These are phyloP conservation scores for Durio zibethinus DNA, from an alignment of 345 rosid species.

Conservation along the genomic window DNA sequence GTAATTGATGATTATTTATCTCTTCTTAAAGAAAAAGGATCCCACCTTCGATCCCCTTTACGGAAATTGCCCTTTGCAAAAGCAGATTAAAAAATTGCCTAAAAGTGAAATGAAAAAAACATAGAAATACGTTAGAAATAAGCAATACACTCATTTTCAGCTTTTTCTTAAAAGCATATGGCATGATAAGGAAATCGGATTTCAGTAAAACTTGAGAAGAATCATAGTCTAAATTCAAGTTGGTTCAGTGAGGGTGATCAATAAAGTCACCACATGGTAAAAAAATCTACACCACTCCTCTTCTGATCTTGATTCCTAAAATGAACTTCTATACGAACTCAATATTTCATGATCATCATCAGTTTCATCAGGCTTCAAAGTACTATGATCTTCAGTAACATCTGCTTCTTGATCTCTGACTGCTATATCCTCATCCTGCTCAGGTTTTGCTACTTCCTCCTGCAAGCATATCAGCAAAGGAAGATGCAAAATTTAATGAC, in stretches of 20 bases:
- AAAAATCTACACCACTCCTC: not conserved
- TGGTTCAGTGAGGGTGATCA: too few species aligned
- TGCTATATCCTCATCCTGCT: constrained; percentile 21
- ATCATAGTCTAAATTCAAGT: too few species aligned
- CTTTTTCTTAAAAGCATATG: too few species aligned
- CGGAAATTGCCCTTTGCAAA: not conserved
- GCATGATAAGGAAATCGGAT: too few species aligned
- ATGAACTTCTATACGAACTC: constrained; percentile 29
- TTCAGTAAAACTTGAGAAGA: too few species aligned
- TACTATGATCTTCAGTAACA: constrained; percentile 26
- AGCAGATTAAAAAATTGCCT: not conserved
- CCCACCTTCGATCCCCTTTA: too few species aligned
- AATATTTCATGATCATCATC: constrained; percentile 26
- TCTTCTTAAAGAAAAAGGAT: too few species aligned
- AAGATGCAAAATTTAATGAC: not conserved
- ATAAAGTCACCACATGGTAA: too few species aligned
- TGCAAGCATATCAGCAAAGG: constrained; percentile 14
- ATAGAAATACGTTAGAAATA: not conserved
- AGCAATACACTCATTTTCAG: too few species aligned
- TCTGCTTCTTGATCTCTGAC: constrained; percentile 21
- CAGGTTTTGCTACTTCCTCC: constrained; percentile 36
- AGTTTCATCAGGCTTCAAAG: constrained; percentile 28
- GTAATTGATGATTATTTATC: too few species aligned
- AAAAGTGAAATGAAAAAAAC: too few species aligned
- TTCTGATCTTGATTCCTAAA: not conserved